Evolutionary conservation across 2,329 filamentous ascomycete genomes (phyloP).

Genomic region (Dactylella cylindrospora): DNA sequence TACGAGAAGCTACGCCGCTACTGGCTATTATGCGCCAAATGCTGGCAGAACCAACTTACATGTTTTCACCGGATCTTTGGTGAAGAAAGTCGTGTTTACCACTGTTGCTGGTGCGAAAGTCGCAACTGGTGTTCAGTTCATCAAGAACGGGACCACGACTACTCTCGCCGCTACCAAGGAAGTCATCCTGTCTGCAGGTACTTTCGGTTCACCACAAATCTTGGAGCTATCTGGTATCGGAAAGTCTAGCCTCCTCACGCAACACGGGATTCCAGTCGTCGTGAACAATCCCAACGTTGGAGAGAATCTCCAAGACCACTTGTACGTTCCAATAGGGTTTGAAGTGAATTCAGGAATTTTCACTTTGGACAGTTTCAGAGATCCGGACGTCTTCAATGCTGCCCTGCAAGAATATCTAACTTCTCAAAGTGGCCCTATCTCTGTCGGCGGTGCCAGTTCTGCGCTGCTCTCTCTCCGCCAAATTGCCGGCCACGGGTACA

Average conservation of each 20-base stretch:
- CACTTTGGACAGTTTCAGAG: slow-evolving; percentile 34
- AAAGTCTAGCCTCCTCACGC: slow-evolving; percentile 50
- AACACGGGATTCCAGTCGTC: slow-evolving; percentile 52
- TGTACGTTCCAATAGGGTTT: slow-evolving; percentile 30
- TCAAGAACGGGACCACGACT: slow-evolving; percentile 50
- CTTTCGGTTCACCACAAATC: slow-evolving; percentile 54
- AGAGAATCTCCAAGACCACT: slow-evolving; percentile 51
- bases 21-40: slow-evolving; percentile 53
- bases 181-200: slow-evolving; percentile 57
- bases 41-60: slow-evolving; percentile 55
- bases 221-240: slow-evolving; percentile 57
- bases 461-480: slow-evolving; percentile 31
- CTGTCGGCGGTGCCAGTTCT: slow-evolving; percentile 23
- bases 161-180: slow-evolving; percentile 50
- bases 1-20: slow-evolving; percentile 52
- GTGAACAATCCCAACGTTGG: slow-evolving; percentile 53
- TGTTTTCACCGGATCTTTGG: slow-evolving; percentile 56
- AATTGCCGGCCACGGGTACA: slow-evolving; percentile 15
- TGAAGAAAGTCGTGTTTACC: slow-evolving; percentile 56
- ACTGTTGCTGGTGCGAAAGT: slow-evolving; percentile 46
- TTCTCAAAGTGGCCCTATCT: slow-evolving; percentile 24
- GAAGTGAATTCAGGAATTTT: slow-evolving; percentile 34
- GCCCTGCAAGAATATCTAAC: slow-evolving; percentile 24
- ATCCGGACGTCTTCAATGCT: slow-evolving; percentile 14
- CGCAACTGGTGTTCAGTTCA: slow-evolving; percentile 55